These are phyloP conservation scores for Lactarius sp. DNA, from an alignment of 768 basidiomycete species.

Conservation along the genomic window DNA sequence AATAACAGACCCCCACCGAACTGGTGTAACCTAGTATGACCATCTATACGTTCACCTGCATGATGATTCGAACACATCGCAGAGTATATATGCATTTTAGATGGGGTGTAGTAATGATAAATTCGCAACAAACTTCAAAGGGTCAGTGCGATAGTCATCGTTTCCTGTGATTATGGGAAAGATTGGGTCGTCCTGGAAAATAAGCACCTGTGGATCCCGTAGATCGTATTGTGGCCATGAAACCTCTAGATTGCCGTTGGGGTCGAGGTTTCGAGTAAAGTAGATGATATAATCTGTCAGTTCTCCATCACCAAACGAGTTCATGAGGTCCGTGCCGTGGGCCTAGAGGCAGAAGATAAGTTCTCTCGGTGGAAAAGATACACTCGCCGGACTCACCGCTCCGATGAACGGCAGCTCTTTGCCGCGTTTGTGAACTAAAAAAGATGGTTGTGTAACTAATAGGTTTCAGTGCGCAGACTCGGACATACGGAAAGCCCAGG, in stretches of 20 bases:
- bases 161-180: background rate
- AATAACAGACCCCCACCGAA: no score
- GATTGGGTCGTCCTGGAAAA: conserved; percentile 12
- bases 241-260: background rate
- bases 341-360: background rate
- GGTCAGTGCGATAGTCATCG: conserved; percentile 12
- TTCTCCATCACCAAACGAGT: conserved; percentile 3
- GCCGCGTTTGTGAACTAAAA: conserved; percentile 13
- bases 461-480: background rate
- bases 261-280: conserved; percentile 13
- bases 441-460: background rate
- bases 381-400: background rate
- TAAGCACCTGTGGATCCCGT: background rate
- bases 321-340: conserved; percentile 11
- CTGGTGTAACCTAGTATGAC: no score
- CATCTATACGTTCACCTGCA: background rate
- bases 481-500: conserved; percentile 17
- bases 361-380: background rate
- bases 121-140: conserved; percentile 13
- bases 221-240: conserved; percentile 12
- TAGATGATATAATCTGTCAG: conserved; percentile 13
- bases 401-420: conserved; percentile 10
- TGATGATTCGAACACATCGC: background rate
- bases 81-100: background rate
- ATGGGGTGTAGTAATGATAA: conserved; percentile 19